phyloP scores from a whole-genome alignment of 2,329 filamentous ascomycete genomes.

The Aureobasidium sp. region DNA sequence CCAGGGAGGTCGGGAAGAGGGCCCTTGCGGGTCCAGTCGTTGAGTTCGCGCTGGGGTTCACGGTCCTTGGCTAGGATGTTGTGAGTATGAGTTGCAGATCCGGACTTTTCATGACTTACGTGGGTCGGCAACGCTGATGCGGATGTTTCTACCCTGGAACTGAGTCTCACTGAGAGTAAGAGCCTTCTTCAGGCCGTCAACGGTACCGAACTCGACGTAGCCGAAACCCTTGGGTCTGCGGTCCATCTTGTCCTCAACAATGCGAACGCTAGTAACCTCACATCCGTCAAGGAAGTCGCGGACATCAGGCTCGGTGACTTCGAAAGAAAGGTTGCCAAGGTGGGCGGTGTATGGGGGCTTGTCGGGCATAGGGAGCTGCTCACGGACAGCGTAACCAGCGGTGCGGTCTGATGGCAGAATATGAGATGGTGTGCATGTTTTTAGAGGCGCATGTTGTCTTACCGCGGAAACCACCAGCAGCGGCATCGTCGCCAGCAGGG shows the following conservation, averaged over 20 bases:
- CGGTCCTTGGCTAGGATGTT: conserved; percentile 69
- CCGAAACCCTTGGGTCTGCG: conserved; percentile 95
- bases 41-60: conserved; percentile 71
- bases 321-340: conserved; percentile 93
- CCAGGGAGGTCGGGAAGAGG: conserved; percentile 69
- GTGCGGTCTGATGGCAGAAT: conserved; percentile 27
- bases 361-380: conserved; percentile 77
- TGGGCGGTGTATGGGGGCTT: conserved; percentile 95
- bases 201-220: conserved; percentile 85
- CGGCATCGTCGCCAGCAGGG: conserved; percentile 1
- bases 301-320: conserved; percentile 77
- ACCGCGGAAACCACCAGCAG: conserved; percentile 14
- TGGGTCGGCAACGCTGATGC: conserved; percentile 93
- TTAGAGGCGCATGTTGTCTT: neutral
- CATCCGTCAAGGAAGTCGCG: conserved; percentile 80
- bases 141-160: conserved; percentile 83
- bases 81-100: neutral
- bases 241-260: conserved; percentile 93
- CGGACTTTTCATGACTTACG: conserved; percentile 56
- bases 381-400: conserved; percentile 45
- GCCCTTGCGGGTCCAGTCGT: conserved; percentile 89
- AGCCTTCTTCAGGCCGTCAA: conserved; percentile 88
- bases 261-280: conserved; percentile 81
- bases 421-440: neutral
- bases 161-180: conserved; percentile 72